phyloP scores from a whole-genome alignment of 805 yeast genomes.

The Candida rishiriensis region DNA sequence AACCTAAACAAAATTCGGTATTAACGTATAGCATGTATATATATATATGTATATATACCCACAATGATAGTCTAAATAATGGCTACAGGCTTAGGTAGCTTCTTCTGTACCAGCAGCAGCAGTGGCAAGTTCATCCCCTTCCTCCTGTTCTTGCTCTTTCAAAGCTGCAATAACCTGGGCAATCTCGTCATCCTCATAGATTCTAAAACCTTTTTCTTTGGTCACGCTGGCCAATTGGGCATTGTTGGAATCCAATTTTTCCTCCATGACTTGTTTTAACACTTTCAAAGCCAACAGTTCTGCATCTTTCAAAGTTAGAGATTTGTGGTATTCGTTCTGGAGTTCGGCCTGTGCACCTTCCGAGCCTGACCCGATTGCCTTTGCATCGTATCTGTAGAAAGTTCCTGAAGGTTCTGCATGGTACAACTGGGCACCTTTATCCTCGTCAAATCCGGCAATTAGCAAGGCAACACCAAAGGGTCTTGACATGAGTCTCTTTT shows the following conservation, averaged over 20 bases:
- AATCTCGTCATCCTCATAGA: constrained; percentile 79
- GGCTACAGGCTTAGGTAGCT: no score
- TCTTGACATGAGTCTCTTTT: constrained; percentile 92
- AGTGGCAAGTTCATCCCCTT: constrained; percentile 11
- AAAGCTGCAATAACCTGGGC: constrained; percentile 73
- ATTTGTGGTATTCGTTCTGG: constrained; percentile 93
- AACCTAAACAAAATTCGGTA: background rate
- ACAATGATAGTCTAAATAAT: no score
- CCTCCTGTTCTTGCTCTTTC: constrained; percentile 63
- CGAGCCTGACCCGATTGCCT: constrained; percentile 97
- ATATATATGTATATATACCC: no score
- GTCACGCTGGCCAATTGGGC: constrained; percentile 96
- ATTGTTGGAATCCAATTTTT: constrained; percentile 89
- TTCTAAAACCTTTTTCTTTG: constrained; percentile 75
- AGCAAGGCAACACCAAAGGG: constrained; percentile 98
- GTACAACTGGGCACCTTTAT: constrained; percentile 91
- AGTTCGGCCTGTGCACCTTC: constrained; percentile 99
- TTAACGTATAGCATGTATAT: background rate
- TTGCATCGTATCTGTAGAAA: constrained; percentile 94
- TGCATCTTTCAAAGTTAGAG: constrained; percentile 88
- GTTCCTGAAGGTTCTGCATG: constrained; percentile 99
- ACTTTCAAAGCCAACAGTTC: constrained; percentile 84
- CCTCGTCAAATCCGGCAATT: constrained; percentile 90
- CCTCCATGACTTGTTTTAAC: constrained; percentile 98
- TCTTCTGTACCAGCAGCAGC: background rate